Evolutionary conservation across 192 early-diverging fungal genomes (phyloP), one percentile per base, ranked within the genome.

Genomic region (Mortierella antarctica): DNA sequence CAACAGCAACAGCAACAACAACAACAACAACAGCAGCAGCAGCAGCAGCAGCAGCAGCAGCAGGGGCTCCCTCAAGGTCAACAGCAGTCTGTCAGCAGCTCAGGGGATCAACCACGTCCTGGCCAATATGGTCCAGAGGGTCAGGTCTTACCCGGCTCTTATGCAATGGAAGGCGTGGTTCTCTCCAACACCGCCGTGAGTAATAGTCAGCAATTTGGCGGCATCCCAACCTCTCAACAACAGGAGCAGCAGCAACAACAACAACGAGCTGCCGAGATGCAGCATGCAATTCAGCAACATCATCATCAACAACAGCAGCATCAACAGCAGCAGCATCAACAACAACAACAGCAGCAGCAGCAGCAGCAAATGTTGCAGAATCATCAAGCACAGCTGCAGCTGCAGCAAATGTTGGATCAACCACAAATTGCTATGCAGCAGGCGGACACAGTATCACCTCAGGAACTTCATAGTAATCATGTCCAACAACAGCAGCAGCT

Each of bases 151-250:
- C 14, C 66, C 7, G 40, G 41, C 15, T 1, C 65, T 9, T 80
- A 67, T 55, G 70, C 69, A 6, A 80, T 80, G 77, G 77, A 72
- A 31, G 77, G 70, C 1, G 46, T 80, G 6, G 65, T 80, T 45
- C 46, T 80, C 14, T 72, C 70, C 1, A 58, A 47, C 8, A 17
- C 64, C 4, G 15, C 64, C 15, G 13, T 65, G 46, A 47, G 18
- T 11, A 17, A 47, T n/a, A 49, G 18, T 15, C 46, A 57, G 9
- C 39, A 42, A 4, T 72, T 80, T 65, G 57, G 54, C 31, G 21
- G 51, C 6, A 52, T 62, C 0, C 65, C 63, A 4, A 56, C 40
- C 2, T 23, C 59, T 39, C 67, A 69, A 53, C 61, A 70, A 31
- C 74, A 69, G 53, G 51, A 60, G 1, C 74, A 76, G 41, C 60